Percentiles rank a stretch among this genome's conserved stretches.
Conservation (phyloP, 108 stramenopile species). For the Stephanodiscus triporus region DNA sequence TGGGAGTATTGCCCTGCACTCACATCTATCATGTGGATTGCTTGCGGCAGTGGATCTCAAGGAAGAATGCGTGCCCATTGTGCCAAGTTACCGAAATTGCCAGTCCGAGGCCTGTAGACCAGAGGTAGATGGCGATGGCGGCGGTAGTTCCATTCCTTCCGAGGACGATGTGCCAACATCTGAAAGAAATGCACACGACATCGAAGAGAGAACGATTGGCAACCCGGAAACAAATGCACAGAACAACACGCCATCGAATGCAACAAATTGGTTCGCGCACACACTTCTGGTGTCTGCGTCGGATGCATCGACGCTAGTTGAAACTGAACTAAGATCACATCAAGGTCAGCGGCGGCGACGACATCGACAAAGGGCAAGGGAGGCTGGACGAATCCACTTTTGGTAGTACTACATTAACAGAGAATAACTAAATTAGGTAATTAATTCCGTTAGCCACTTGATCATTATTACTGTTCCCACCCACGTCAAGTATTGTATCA, state of each 20-base stretch:
- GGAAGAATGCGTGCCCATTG: constrained; percentile 76
- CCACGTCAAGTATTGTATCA: neutral
- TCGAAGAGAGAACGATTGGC: neutral
- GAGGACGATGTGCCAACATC: neutral
- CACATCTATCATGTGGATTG: constrained; percentile 77
- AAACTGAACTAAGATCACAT: constrained; percentile 1
- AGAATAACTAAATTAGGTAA: no score
- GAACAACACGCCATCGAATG: neutral
- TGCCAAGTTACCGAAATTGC: constrained; percentile 67
- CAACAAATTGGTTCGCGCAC: neutral
- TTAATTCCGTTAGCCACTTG: no score
- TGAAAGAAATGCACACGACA: neutral
- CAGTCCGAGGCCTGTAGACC: constrained; percentile 41
- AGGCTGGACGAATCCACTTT: no score
- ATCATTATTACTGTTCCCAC: no score
- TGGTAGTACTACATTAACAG: no score
- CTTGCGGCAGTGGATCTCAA: constrained; percentile 63
- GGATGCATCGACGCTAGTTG: constrained; percentile 1
- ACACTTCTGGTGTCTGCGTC: neutral
- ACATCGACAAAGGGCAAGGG: neutral
- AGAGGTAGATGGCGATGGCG: neutral
- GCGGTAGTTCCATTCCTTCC: neutral
- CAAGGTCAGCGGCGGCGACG: neutral
- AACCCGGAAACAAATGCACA: neutral
- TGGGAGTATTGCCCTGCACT: constrained; percentile 59